A percentile compares a stretch with the other conserved stretches of the same genome.
phyloP scores from a whole-genome alignment of 1,284 basidiomycete genomes.

The Coniferiporia weirii region DNA sequence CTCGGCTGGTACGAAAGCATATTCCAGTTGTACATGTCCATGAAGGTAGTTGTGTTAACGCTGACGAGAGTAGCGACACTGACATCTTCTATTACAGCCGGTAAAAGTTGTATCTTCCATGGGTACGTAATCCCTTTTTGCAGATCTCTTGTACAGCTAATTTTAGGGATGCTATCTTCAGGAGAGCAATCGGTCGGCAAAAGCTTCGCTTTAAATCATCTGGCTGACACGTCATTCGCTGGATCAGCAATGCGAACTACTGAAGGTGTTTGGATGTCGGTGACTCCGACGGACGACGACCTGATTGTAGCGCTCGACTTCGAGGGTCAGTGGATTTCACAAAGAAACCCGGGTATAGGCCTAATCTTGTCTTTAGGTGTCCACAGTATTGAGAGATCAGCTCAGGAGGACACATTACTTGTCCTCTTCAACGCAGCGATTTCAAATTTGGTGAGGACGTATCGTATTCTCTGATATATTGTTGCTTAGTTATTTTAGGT shows the following conservation, averaged over 20 bases:
- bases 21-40: constrained; percentile 56
- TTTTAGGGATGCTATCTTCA: constrained; percentile 9
- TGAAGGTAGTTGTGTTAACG: constrained; percentile 36
- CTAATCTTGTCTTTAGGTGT: constrained; percentile 37
- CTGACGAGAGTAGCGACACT: background rate
- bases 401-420: constrained; percentile 58
- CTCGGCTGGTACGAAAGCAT: constrained; percentile 66
- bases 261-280: constrained; percentile 66
- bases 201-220: constrained; percentile 55
- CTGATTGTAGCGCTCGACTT: constrained; percentile 60
- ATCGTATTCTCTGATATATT: background rate
- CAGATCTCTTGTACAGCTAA: background rate
- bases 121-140: constrained; percentile 33
- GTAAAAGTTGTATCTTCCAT: constrained; percentile 62
- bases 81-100: constrained; percentile 33
- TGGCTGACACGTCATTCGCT: constrained; percentile 60
- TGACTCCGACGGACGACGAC: constrained; percentile 50
- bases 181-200: constrained; percentile 62
- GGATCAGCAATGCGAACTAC: constrained; percentile 64
- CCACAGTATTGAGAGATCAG: constrained; percentile 57
- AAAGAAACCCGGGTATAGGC: background rate
- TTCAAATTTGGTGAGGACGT: constrained; percentile 46
- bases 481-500: constrained; percentile 32
- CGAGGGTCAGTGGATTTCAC: constrained; percentile 38
- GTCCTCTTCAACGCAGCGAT: constrained; percentile 62